phyloP scores from a whole-genome alignment of 2,329 filamentous ascomycete genomes.

The Monascus ruber region DNA sequence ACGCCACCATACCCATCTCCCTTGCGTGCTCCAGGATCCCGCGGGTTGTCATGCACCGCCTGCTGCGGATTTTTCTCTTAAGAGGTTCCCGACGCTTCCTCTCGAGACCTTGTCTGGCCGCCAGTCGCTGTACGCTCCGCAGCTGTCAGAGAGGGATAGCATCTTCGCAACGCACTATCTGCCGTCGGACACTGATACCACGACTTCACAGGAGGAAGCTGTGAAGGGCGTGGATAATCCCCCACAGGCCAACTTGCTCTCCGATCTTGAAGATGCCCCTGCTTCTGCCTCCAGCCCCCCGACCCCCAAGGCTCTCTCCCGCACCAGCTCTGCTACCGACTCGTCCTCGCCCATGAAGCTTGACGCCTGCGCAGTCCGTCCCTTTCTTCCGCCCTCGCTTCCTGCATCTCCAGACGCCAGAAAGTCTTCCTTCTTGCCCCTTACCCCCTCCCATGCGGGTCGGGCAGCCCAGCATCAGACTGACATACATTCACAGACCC shows the following conservation, averaged over 20 bases:
- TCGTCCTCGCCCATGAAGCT: constrained; percentile 27
- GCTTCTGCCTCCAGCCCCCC: constrained; percentile 13
- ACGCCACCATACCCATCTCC: constrained; percentile 22
- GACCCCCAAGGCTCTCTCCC: constrained; percentile 19
- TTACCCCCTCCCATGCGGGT: constrained; percentile 15
- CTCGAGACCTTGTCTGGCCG: constrained; percentile 16
- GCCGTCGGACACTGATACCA: constrained; percentile 38
- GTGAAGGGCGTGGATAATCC: constrained; percentile 18
- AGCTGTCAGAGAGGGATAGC: constrained; percentile 51
- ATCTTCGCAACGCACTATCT: constrained; percentile 54
- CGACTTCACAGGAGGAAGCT: constrained; percentile 27
- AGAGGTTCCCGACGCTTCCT: constrained; percentile 24
- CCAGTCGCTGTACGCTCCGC: constrained; percentile 29
- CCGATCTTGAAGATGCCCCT: constrained; percentile 18
- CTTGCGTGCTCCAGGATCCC: constrained; percentile 18
- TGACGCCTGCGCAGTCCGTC: constrained; percentile 22
- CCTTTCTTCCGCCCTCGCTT: constrained; percentile 13
- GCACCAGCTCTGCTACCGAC: constrained; percentile 10
- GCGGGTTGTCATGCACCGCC: constrained; percentile 19
- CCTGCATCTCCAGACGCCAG: constrained; percentile 13
- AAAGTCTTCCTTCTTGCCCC: constrained; percentile 15
- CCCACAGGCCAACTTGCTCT: constrained; percentile 20
- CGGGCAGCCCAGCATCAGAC: constrained; percentile 12
- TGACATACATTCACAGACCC: constrained; percentile 9
- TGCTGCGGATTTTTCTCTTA: constrained; percentile 26